A percentile compares a stretch with the other conserved stretches of the same genome.
These are phyloP conservation scores for Vaccinium macrocarpon DNA, from an alignment of 148 eudicot species.

Conservation along the genomic window DNA sequence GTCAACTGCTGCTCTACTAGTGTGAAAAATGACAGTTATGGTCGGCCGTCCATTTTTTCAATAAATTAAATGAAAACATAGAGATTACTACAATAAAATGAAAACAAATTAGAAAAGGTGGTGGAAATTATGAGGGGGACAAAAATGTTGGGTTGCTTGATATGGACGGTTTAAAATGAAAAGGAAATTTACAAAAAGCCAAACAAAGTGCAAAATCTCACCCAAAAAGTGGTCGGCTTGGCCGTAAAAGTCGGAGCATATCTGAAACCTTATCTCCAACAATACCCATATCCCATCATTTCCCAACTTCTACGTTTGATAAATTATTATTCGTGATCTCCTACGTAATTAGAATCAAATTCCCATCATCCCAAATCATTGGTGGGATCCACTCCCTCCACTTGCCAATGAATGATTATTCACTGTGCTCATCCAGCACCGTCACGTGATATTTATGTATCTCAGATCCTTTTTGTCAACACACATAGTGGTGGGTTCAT, in stretches of 20 bases:
- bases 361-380: constrained; percentile 21
- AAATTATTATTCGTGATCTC: background rate
- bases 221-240: constrained; percentile 16
- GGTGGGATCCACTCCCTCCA: background rate
- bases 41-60: too few species aligned
- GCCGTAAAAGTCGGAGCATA: background rate
- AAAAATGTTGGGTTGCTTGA: too few species aligned
- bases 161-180: background rate
- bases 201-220: constrained; percentile 3
- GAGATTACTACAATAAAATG: too few species aligned
- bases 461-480: too few species aligned
- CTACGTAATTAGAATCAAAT: constrained; percentile 11
- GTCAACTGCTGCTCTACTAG: too few species aligned
- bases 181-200: background rate
- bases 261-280: constrained; percentile 23
- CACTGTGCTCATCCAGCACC: too few species aligned
- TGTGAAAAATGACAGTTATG: too few species aligned
- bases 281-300: background rate
- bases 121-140: background rate
- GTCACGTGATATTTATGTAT: too few species aligned
- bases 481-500: too few species aligned
- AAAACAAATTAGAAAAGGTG: too few species aligned
- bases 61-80: too few species aligned
- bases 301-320: constrained; percentile 9
- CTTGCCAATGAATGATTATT: too few species aligned